Conservation (phyloP, 2,329 filamentous ascomycete genomes). For the Fusarium chlamydosporum region DNA sequence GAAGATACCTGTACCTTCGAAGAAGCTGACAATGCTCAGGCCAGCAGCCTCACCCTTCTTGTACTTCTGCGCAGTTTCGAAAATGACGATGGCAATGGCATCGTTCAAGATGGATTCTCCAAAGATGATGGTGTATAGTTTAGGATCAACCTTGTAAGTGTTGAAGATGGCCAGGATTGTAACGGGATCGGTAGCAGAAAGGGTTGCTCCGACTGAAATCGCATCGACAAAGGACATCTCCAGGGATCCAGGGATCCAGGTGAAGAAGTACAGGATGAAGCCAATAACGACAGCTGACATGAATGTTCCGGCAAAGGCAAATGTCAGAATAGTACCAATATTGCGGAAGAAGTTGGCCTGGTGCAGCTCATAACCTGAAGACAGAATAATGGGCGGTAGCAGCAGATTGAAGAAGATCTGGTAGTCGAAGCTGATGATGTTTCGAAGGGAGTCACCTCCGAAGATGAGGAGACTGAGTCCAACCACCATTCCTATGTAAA, state of each 20-base stretch:
- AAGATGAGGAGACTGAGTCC: constrained; percentile 88
- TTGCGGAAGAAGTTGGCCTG: constrained; percentile 99
- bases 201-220: constrained; percentile 94
- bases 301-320: constrained; percentile 97
- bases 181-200: constrained; percentile 96
- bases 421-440: constrained; percentile 96
- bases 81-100: constrained; percentile 97
- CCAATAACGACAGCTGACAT: constrained; percentile 97
- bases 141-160: constrained; percentile 98
- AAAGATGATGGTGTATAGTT: constrained; percentile 98
- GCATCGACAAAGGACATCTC: constrained; percentile 94
- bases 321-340: constrained; percentile 96
- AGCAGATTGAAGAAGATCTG: constrained; percentile 99
- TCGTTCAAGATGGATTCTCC: constrained; percentile 98
- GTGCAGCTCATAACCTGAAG: constrained; percentile 96
- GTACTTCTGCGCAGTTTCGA: constrained; percentile 96
- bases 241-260: constrained; percentile 84
- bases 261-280: constrained; percentile 89
- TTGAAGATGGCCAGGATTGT: constrained; percentile 99
- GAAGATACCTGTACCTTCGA: constrained; percentile 95
- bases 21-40: constrained; percentile 83
- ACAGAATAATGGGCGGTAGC: constrained; percentile 97
- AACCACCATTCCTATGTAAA: constrained; percentile 85
- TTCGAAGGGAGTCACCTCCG: constrained; percentile 82
- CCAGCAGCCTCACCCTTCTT: constrained; percentile 79